Base-by-base conservation (phyloP, 2,329 filamentous ascomycete genomes). In the Sordariomycetes sp. region DNA sequence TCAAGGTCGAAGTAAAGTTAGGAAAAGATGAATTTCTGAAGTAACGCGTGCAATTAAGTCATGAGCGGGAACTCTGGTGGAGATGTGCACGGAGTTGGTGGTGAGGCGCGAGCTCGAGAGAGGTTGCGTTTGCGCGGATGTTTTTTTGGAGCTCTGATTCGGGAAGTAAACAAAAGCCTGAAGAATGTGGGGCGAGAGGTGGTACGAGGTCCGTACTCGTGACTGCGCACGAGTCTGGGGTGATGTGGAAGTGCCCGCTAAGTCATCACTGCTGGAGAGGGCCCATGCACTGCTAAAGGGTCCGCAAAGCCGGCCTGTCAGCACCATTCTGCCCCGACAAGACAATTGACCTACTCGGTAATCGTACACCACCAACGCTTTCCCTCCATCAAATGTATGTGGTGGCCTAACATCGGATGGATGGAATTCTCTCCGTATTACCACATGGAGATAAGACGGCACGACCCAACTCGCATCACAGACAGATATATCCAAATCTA, bases 141-240 rank as follows among this genome's bases (percentile, higher is more conserved):
- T 20, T 43, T 53, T 53, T 58, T 28, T 24, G 32, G 48, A 8
- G 48, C n/a, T 53, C 22, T 22, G 16, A 18, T 53, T 53, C 40
- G 25, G 46, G 50, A 58, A 58, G 56, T 53, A 58, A 54, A 58
- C 51, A 57, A 57, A 51, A 20, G 35, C 8, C 35, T 18, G 35
- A 40, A 40, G 12, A 6, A 25, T 46, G 40, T 46, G 40, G 40
- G 40, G 40, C 40, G n/a, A n/a, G 16, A 8, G 11, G 40, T 46
- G 40, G 40, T 46, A 14, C 40, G n/a, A n/a, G n/a, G 40, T 6
- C 16, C 6, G 40, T 8, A 46, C 40, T 46, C n/a, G 40, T 6
- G 14, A n/a, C 40, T 18, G 40, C 40, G 6, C 37, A 18, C 40
- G 40, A 18, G 40, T 7, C 40, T n/a, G 40, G 2, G 40, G 10